These are phyloP conservation scores for Cornus suecica DNA, from an alignment of 148 eudicot species.

Conservation along the genomic window DNA sequence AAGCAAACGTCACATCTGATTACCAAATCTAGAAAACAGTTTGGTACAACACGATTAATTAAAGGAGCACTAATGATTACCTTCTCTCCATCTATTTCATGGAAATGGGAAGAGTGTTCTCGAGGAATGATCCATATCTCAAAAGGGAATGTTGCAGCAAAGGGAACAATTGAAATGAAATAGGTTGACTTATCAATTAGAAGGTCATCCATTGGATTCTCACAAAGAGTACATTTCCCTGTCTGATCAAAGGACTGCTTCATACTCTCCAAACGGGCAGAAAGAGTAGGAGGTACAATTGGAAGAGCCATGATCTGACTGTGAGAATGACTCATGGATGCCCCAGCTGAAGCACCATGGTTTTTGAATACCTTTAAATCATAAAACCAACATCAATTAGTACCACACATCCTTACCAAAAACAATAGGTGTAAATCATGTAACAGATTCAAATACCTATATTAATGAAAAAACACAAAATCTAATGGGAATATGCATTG, in stretches of 20 bases:
- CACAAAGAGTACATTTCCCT: constrained; percentile 77
- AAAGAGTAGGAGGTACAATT: constrained; percentile 54
- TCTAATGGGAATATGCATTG: neutral
- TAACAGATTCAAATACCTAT: neutral
- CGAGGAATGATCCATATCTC: constrained; percentile 93
- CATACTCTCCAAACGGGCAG: constrained; percentile 70
- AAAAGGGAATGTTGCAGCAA: constrained; percentile 83
- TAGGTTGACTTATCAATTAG: constrained; percentile 56
- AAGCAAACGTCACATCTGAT: neutral
- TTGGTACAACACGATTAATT: neutral
- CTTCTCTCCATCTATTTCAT: constrained; percentile 66
- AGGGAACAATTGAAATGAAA: constrained; percentile 77
- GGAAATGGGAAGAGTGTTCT: constrained; percentile 75
- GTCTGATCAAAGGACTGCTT: constrained; percentile 65
- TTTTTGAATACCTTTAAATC: constrained; percentile 79
- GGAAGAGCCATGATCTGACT: constrained; percentile 94
- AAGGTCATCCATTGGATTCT: constrained; percentile 48
- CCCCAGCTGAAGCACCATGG: constrained; percentile 96
- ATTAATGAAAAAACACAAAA: neutral
- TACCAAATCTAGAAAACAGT: neutral
- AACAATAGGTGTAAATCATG: neutral
- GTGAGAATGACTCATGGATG: constrained; percentile 98
- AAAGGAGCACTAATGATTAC: constrained; percentile 31
- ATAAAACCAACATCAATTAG: constrained; percentile 1
- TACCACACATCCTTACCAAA: neutral